phyloP scores from a whole-genome alignment of 805 yeast species.

The Lachancea dasiensis region DNA sequence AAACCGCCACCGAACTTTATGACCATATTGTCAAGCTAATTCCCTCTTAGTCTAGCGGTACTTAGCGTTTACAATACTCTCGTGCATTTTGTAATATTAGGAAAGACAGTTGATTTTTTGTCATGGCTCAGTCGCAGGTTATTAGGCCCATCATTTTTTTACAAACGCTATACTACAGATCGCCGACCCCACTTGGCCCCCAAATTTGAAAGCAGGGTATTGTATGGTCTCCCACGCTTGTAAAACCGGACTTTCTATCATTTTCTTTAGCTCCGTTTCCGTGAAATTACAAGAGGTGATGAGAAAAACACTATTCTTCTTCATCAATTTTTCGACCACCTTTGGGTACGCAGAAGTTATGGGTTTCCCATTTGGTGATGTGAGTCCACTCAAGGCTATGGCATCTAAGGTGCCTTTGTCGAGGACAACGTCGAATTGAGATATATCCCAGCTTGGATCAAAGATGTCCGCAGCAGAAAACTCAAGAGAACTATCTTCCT shows the following conservation, averaged over 20 bases:
- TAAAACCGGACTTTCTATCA: slow-evolving; percentile 44
- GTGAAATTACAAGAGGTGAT: slow-evolving; percentile 96
- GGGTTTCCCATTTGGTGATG: slow-evolving; percentile 40
- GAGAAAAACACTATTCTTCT: slow-evolving; percentile 51
- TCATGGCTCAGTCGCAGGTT: no score
- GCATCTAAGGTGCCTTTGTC: slow-evolving; percentile 98
- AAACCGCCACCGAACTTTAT: slow-evolving; percentile 51
- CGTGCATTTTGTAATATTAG: slow-evolving; percentile 9
- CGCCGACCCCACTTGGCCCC: slow-evolving; percentile 83
- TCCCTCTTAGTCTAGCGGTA: slow-evolving; percentile 4
- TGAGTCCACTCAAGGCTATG: slow-evolving; percentile 71
- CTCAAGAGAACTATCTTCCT: slow-evolving; percentile 33
- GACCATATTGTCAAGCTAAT: slow-evolving; percentile 29
- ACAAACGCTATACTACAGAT: slow-evolving; percentile 82
- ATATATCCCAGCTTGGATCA: slow-evolving; percentile 33
- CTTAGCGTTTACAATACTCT: background rate
- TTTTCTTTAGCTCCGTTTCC: slow-evolving; percentile 57
- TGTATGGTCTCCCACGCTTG: slow-evolving; percentile 58
- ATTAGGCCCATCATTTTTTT: slow-evolving; percentile 31
- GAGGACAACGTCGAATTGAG: slow-evolving; percentile 62
- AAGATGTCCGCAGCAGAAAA: slow-evolving; percentile 73
- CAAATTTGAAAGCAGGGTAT: slow-evolving; percentile 83
- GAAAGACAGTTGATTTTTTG: no score
- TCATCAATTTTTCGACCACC: slow-evolving; percentile 53
- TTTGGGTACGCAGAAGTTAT: slow-evolving; percentile 57